Evolutionary conservation across 2,329 filamentous ascomycete species (phyloP).

Genomic region (Emmonsiellopsis sp.): DNA sequence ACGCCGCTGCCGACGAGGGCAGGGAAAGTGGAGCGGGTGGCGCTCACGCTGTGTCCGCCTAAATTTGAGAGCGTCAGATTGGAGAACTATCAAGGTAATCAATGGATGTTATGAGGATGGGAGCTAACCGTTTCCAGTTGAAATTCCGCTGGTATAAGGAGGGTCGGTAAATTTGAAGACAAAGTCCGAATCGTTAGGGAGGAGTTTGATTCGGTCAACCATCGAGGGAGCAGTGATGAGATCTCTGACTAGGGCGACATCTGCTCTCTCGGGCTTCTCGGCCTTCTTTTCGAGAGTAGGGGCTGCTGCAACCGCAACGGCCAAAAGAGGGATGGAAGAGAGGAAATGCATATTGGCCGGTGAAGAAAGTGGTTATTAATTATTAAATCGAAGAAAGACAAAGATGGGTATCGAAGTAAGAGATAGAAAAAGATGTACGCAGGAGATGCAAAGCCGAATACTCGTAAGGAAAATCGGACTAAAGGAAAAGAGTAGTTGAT

Average conservation of each 20-base stretch:
- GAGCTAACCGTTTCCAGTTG: neutral
- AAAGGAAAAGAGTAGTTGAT: neutral
- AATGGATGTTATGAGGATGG: neutral
- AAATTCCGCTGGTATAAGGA: slow-evolving; percentile 32
- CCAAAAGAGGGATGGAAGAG: neutral
- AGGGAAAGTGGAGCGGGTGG: slow-evolving; percentile 50
- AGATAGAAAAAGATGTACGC: neutral
- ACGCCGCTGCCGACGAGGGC: slow-evolving; percentile 45
- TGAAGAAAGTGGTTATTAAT: too few relatives aligned
- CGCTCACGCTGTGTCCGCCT: slow-evolving; percentile 25
- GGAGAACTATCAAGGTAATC: neutral
- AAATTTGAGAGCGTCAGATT: neutral
- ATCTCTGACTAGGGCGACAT: neutral
- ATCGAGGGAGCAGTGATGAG: neutral
- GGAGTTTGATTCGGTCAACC: slow-evolving; percentile 9
- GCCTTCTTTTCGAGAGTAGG: neutral
- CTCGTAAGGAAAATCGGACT: neutral
- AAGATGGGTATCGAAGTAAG: neutral
- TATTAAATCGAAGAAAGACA: too few relatives aligned
- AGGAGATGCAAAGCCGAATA: neutral
- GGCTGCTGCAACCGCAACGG: neutral
- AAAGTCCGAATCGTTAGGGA: slow-evolving; percentile 37
- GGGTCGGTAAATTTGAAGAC: slow-evolving; percentile 40
- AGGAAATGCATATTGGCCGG: neutral
- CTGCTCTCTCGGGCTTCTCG: neutral